These are phyloP conservation scores for Hypomyces perniciosus DNA, from an alignment of 2,329 filamentous ascomycete species.

Conservation along the genomic window DNA sequence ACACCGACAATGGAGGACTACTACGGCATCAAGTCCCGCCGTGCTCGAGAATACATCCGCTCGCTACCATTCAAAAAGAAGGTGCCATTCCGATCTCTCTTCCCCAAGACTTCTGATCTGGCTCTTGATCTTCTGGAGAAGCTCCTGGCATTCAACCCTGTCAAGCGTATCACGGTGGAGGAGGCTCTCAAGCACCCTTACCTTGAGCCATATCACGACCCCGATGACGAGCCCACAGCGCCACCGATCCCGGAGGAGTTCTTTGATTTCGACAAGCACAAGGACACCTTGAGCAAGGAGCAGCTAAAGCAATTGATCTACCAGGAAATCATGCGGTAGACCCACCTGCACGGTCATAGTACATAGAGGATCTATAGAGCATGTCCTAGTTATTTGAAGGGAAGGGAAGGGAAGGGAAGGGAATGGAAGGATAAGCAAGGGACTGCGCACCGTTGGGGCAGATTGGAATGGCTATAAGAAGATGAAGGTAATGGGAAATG, in stretches of 20 bases:
- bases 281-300: conserved; percentile 97
- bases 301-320: conserved; percentile 97
- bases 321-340: conserved; percentile 78
- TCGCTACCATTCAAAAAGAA: conserved; percentile 99
- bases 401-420: neutral
- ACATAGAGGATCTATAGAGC: neutral
- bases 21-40: conserved; percentile 98
- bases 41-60: conserved; percentile 95
- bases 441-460: neutral
- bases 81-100: conserved; percentile 93
- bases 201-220: conserved; percentile 97
- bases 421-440: neutral
- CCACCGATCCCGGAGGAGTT: conserved; percentile 97
- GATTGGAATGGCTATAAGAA: too few relatives aligned
- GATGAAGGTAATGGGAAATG: too few relatives aligned
- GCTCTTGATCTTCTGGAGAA: conserved; percentile 93
- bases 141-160: conserved; percentile 93
- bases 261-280: conserved; percentile 99
- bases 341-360: neutral
- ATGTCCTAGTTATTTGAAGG: neutral
- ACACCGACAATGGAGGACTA: conserved; percentile 99
- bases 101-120: conserved; percentile 98
- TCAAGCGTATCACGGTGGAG: conserved; percentile 97
- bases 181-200: conserved; percentile 97
- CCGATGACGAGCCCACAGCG: conserved; percentile 94